A percentile compares a stretch with the other conserved stretches of the same genome.
Conservation (phyloP, 331 rosid species). For the Pyrus hybrid region DNA sequence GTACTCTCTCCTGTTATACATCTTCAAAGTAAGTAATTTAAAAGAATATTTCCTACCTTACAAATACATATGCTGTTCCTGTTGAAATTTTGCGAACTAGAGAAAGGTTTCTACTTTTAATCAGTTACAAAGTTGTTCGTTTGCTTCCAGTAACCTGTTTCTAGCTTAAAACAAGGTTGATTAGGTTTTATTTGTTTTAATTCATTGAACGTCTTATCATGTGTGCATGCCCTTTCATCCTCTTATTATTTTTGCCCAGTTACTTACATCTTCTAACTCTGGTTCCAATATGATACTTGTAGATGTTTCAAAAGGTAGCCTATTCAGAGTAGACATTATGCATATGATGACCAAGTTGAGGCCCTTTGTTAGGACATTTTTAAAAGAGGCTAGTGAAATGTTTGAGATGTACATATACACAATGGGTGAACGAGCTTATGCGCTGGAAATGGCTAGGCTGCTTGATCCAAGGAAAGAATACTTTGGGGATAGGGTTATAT, state of each 20-base stretch:
- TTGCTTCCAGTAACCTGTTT: neutral
- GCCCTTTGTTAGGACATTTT: constrained; percentile 58
- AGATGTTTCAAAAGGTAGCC: constrained; percentile 63
- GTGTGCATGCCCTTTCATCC: neutral
- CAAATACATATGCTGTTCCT: neutral
- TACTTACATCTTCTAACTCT: neutral
- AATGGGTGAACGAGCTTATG: constrained; percentile 79
- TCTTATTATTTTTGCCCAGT: neutral
- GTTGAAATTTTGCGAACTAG: neutral
- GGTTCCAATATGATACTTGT: neutral
- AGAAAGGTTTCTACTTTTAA: neutral
- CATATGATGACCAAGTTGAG: constrained; percentile 82
- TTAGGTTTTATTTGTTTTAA: neutral
- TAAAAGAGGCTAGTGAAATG: constrained; percentile 60
- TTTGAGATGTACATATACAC: constrained; percentile 80
- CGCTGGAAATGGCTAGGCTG: constrained; percentile 70
- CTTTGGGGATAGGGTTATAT: constrained; percentile 60
- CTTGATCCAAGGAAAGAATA: constrained; percentile 72
- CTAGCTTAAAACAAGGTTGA: neutral
- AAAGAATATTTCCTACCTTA: neutral
- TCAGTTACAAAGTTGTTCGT: neutral
- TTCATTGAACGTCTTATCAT: neutral
- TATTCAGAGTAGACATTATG: constrained; percentile 47
- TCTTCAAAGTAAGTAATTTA: neutral
- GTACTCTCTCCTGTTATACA: neutral